These are phyloP conservation scores for Daedaleopsis nitida DNA, from an alignment of 768 basidiomycete species.

Conservation along the genomic window DNA sequence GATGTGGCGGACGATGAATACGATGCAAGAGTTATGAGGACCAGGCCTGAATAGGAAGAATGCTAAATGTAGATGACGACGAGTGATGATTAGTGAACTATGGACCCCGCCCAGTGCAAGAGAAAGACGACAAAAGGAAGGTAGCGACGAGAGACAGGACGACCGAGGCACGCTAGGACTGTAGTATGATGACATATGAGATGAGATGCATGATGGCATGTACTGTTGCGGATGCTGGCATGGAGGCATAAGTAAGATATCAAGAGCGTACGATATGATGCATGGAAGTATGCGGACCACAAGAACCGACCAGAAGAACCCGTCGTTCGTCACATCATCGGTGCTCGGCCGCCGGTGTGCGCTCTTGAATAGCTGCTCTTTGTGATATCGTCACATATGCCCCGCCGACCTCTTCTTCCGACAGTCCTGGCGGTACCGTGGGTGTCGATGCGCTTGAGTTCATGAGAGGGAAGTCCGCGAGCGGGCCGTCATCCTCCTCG, in stretches of 20 bases:
- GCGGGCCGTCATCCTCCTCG: constrained; percentile 61
- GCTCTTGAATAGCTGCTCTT: constrained; percentile 67
- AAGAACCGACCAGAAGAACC: neutral
- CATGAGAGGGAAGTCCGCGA: constrained; percentile 49
- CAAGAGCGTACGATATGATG: constrained; percentile 17
- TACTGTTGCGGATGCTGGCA: constrained; percentile 21
- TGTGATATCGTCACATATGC: constrained; percentile 88
- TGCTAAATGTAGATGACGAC: constrained; percentile 16
- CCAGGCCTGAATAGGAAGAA: constrained; percentile 13
- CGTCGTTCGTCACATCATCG: constrained; percentile 15
- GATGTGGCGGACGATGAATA: constrained; percentile 3
- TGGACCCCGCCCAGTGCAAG: constrained; percentile 18
- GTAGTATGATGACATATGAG: constrained; percentile 19
- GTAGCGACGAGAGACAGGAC: constrained; percentile 21
- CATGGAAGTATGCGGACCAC: constrained; percentile 17
- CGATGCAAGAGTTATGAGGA: constrained; percentile 19
- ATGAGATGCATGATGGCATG: constrained; percentile 19
- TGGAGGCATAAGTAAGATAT: constrained; percentile 26
- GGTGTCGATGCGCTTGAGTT: constrained; percentile 37
- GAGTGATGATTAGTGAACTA: constrained; percentile 21
- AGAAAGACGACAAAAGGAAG: constrained; percentile 7
- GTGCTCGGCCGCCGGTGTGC: constrained; percentile 38
- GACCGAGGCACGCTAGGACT: constrained; percentile 19
- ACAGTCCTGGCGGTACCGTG: constrained; percentile 70
- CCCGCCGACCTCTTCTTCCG: constrained; percentile 73